These are phyloP conservation scores for Calendula officinalis DNA, from an alignment of 129 eudicot species.

Conservation along the genomic window DNA sequence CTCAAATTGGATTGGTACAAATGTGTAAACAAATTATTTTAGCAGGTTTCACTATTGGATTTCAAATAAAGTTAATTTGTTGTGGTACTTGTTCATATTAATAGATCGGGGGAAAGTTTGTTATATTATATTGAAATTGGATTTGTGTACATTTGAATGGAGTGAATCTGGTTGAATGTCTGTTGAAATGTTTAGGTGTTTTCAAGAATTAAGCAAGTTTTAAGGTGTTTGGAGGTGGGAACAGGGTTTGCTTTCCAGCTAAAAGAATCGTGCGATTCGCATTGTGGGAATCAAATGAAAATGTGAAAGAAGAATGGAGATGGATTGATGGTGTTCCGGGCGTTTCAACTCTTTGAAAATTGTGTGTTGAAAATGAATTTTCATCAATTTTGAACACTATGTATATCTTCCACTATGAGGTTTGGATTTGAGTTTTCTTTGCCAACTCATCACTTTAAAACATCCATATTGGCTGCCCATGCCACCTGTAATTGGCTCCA, in stretches of 20 bases:
- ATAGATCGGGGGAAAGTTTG: too few species aligned
- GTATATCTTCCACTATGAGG: too few species aligned
- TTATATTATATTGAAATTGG: slow-evolving; percentile 77
- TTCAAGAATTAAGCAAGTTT: slow-evolving; percentile 81
- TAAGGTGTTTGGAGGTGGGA: slow-evolving; percentile 95
- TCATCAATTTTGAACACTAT: too few species aligned
- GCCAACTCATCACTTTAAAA: too few species aligned
- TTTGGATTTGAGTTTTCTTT: too few species aligned
- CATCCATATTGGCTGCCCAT: too few species aligned
- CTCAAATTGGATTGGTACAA: too few species aligned
- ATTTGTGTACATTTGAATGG: slow-evolving; percentile 82
- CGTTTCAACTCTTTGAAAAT: too few species aligned
- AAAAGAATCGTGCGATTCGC: slow-evolving; percentile 76
- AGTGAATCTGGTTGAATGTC: slow-evolving; percentile 97
- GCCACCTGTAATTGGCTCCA: too few species aligned
- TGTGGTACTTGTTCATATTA: background rate
- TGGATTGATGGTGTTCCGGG: slow-evolving; percentile 91
- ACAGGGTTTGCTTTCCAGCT: slow-evolving; percentile 78
- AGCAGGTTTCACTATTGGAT: background rate
- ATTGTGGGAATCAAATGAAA: slow-evolving; percentile 59
- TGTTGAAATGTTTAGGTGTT: slow-evolving; percentile 60
- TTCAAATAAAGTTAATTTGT: background rate
- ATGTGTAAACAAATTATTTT: slow-evolving; percentile 7
- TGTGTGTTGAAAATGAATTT: too few species aligned
- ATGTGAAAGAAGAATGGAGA: slow-evolving; percentile 57